Base-by-base conservation (phyloP, 129 eudicot genomes). In the Artemisia argyi region DNA sequence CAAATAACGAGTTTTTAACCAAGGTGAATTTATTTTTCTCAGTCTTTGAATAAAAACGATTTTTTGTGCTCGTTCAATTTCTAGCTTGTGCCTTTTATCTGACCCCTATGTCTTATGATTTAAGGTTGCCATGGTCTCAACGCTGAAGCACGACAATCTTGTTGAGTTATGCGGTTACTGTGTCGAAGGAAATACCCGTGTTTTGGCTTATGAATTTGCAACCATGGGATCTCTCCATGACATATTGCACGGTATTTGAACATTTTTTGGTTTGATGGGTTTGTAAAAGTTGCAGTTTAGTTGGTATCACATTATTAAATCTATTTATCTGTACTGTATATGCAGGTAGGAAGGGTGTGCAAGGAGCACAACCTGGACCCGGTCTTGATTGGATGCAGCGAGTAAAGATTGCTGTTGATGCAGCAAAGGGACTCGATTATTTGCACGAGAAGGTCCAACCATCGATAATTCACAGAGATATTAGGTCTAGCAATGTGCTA, bases 291-390 rank as follows among this genome's bases (percentile, higher is more conserved):
- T 61, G 12, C 20, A 46, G 14, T 54, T 1, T 28, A 32, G 46
- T 47, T 26, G 69, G 14, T 60, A 24, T 58, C 4, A 9, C 16
- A 22, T 52, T 74, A 65, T 5, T 32, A 19, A 26, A 61, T 63
- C 7, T 58, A 8, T 24, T 24, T 24, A 24, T 20, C 22, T 20
- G 22, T 20, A 20, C 22, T 20, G 22, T 20, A 20, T 1, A 20
- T 20, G 22, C 22, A 94, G 98, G 98, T 56, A 87, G 92, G 80
- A 90, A 90, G 76, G 98, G 98, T 60, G 98, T 90, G 64, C 92
- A 90, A 85, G 98, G 97, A 59, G 98, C 97, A 71, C 97, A 94
- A 73, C 98, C 98, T 48, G 98, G 98, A 7, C 98, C 98, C 3
- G 88, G 82, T 54, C 93, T 94, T 65, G 97, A 90, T 81, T 94